phyloP scores from a whole-genome alignment of 306 rosid genomes.

The Sphenostylis stenocarpa region DNA sequence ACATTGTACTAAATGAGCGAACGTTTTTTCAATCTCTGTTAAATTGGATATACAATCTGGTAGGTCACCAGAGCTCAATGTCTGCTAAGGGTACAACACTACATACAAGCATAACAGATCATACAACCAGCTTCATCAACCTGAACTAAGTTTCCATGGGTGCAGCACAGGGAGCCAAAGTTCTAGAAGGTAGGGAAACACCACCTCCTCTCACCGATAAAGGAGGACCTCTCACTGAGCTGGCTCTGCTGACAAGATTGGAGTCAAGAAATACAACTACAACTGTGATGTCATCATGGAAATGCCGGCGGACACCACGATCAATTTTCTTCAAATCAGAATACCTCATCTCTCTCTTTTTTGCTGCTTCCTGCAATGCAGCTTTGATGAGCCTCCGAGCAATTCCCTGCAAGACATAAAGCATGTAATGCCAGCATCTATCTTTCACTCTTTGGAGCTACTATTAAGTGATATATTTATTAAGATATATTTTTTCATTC shows the following conservation, averaged over 20 bases:
- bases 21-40: constrained; percentile 31
- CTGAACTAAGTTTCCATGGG: constrained; percentile 31
- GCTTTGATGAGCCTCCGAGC: constrained; percentile 79
- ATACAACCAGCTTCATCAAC: constrained; percentile 36
- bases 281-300: constrained; percentile 89
- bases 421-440: constrained; percentile 24
- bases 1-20: constrained; percentile 38
- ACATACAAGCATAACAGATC: constrained; percentile 36
- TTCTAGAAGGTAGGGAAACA: constrained; percentile 46
- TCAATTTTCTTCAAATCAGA: constrained; percentile 86
- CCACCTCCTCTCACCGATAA: constrained; percentile 73
- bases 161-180: constrained; percentile 37
- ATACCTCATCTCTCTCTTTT: constrained; percentile 92
- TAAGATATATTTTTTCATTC: neutral
- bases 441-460: neutral
- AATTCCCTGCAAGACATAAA: constrained; percentile 63
- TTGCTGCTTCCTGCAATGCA: constrained; percentile 88
- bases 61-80: constrained; percentile 36
- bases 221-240: constrained; percentile 55
- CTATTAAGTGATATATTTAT: neutral
- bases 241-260: constrained; percentile 76
- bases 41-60: constrained; percentile 45
- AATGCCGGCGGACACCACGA: constrained; percentile 88
- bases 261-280: constrained; percentile 76
- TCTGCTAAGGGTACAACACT: constrained; percentile 39